Conservation (phyloP, 2,329 filamentous ascomycete species). For the Corynespora cassiicola region DNA sequence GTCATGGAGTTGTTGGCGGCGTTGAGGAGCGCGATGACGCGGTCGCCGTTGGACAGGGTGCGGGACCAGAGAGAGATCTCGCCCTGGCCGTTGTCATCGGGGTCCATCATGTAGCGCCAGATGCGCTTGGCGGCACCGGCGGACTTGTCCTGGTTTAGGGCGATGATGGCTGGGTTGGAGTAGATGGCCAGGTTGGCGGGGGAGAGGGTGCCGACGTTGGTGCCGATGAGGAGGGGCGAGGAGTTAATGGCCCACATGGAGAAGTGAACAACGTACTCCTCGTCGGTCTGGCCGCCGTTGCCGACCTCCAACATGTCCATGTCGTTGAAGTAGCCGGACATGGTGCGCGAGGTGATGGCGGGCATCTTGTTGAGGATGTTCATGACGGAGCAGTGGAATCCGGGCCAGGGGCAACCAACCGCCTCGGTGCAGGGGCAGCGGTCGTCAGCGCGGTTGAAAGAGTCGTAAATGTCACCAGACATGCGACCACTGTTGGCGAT, state of each 20-base stretch:
- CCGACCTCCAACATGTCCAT: slow-evolving; percentile 58
- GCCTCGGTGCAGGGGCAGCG: slow-evolving; percentile 52
- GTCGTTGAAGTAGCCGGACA: slow-evolving; percentile 56
- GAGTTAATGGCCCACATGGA: slow-evolving; percentile 58
- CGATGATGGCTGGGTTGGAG: slow-evolving; percentile 57
- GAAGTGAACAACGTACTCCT: slow-evolving; percentile 54
- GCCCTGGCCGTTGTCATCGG: slow-evolving; percentile 51
- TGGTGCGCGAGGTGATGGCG: slow-evolving; percentile 47
- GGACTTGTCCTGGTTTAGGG: slow-evolving; percentile 56
- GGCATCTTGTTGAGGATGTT: slow-evolving; percentile 59
- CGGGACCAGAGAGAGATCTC: slow-evolving; percentile 61
- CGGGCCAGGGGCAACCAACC: slow-evolving; percentile 51
- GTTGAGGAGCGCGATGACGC: slow-evolving; percentile 60
- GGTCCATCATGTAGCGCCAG: slow-evolving; percentile 53
- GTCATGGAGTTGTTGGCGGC: slow-evolving; percentile 49
- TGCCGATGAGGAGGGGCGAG: slow-evolving; percentile 57
- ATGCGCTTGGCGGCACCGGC: slow-evolving; percentile 51
- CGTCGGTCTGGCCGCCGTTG: slow-evolving; percentile 49
- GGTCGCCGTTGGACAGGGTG: slow-evolving; percentile 53
- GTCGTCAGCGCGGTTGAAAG: slow-evolving; percentile 51
- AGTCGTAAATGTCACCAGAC: slow-evolving; percentile 55
- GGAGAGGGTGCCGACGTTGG: slow-evolving; percentile 44
- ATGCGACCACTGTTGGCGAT: slow-evolving; percentile 57
- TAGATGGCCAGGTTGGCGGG: slow-evolving; percentile 53
- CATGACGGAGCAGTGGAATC: slow-evolving; percentile 57